These are phyloP conservation scores for Naganishia kalamii DNA, from an alignment of 768 basidiomycete genomes.

Conservation along the genomic window DNA sequence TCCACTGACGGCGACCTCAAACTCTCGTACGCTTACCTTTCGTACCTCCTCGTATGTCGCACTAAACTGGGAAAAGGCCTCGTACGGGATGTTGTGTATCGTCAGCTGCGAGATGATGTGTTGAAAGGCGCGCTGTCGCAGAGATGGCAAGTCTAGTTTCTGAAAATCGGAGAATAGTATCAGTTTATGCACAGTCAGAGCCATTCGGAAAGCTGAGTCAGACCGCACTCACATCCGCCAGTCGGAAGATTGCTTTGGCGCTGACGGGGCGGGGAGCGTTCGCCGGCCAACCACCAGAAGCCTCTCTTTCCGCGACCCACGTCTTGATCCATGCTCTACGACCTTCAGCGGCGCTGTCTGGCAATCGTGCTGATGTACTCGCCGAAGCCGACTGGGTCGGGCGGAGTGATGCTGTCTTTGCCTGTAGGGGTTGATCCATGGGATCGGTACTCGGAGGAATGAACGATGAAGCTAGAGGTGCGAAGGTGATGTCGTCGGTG, in stretches of 20 bases:
- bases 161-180: slow-evolving; percentile 36
- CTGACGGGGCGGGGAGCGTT: slow-evolving; percentile 63
- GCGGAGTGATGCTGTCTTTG: not conserved
- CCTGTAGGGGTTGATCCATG: slow-evolving; percentile 13
- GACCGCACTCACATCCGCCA: slow-evolving; percentile 63
- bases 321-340: slow-evolving; percentile 65
- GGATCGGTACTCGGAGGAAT: slow-evolving; percentile 41
- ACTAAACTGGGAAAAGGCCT: slow-evolving; percentile 78
- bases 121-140: slow-evolving; percentile 71
- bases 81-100: slow-evolving; percentile 73
- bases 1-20: no score
- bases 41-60: slow-evolving; percentile 73
- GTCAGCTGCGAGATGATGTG: slow-evolving; percentile 71
- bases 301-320: slow-evolving; percentile 53
- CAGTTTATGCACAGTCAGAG: not conserved
- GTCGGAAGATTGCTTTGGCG: slow-evolving; percentile 73
- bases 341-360: slow-evolving; percentile 36
- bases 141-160: slow-evolving; percentile 64
- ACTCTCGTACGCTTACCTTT: no score
- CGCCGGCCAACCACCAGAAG: slow-evolving; percentile 13
- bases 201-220: not conserved
- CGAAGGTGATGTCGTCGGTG: slow-evolving; percentile 75
- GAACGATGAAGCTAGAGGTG: slow-evolving; percentile 56
- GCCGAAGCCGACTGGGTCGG: slow-evolving; percentile 8
- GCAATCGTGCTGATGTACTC: not conserved